These are phyloP conservation scores for Epichloe hybrida DNA, from an alignment of 2,329 filamentous ascomycete species.

Conservation along the genomic window DNA sequence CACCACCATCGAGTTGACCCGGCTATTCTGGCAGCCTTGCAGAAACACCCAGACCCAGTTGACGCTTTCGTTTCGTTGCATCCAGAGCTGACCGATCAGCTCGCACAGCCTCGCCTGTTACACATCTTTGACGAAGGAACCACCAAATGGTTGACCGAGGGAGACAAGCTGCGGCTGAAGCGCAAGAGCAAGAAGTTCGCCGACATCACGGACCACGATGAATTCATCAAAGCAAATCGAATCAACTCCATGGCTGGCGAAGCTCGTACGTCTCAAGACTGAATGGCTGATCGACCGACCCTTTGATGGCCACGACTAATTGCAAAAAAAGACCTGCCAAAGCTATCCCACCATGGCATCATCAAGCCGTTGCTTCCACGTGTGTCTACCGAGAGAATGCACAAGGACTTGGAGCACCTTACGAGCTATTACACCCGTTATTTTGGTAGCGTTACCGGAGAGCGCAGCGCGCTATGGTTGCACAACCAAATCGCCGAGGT, in stretches of 20 bases:
- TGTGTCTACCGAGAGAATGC: conserved; percentile 52
- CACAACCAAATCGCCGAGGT: conserved; percentile 22
- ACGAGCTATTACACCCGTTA: conserved; percentile 48
- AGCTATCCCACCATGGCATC: conserved; percentile 34
- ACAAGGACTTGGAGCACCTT: conserved; percentile 46
- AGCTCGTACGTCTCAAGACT: background rate
- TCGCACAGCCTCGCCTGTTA: conserved; percentile 39
- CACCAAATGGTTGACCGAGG: conserved; percentile 55
- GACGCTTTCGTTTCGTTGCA: conserved; percentile 15
- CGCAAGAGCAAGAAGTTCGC: conserved; percentile 56
- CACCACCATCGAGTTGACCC: conserved; percentile 9
- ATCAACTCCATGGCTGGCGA: conserved; percentile 11
- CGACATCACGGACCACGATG: conserved; percentile 53
- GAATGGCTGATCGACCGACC: background rate
- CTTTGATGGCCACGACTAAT: background rate
- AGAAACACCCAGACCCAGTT: conserved; percentile 16
- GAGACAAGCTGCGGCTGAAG: conserved; percentile 58
- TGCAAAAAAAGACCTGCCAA: conserved; percentile 16
- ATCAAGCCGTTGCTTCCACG: conserved; percentile 42
- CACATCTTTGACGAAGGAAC: conserved; percentile 49
- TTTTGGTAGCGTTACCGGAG: conserved; percentile 26
- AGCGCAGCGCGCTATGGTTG: conserved; percentile 20
- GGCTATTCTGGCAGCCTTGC: conserved; percentile 12
- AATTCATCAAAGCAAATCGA: conserved; percentile 25
- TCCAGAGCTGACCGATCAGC: conserved; percentile 13